A percentile compares a stretch with the other conserved stretches of the same genome.
phyloP scores from a whole-genome alignment of 2,329 filamentous ascomycete genomes.

The Madurella mycetomatis region DNA sequence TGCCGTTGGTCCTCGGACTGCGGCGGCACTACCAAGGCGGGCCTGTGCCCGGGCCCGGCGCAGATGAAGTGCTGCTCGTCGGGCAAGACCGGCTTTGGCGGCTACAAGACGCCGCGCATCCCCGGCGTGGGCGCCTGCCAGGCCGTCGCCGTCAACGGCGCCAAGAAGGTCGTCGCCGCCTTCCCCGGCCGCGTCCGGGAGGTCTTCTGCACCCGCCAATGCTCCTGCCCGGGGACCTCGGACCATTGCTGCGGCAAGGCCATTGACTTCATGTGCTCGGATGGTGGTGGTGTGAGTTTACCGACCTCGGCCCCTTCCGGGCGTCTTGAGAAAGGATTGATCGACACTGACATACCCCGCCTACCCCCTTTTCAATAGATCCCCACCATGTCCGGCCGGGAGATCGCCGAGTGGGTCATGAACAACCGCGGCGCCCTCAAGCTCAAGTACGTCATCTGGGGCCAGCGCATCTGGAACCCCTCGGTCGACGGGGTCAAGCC shows the following conservation, averaged over 20 bases:
- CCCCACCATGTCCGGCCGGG: constrained; percentile 35
- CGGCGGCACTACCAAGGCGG: constrained; percentile 27
- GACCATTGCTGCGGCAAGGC: constrained; percentile 38
- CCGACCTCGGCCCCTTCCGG: background rate
- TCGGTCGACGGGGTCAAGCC: constrained; percentile 33
- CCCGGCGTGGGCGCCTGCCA: constrained; percentile 36
- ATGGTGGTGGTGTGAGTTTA: constrained; percentile 35
- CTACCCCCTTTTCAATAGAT: constrained; percentile 25
- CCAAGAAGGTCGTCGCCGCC: constrained; percentile 33
- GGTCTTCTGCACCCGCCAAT: constrained; percentile 33
- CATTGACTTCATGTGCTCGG: constrained; percentile 37
- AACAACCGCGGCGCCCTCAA: constrained; percentile 37
- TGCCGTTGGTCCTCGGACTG: constrained; percentile 39
- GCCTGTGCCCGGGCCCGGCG: constrained; percentile 37
- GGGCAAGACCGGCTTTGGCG: constrained; percentile 31
- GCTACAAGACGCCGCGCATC: constrained; percentile 32
- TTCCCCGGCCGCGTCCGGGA: constrained; percentile 35
- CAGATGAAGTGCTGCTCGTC: constrained; percentile 38
- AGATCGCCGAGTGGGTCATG: constrained; percentile 48
- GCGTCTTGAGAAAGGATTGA: background rate
- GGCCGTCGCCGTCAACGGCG: constrained; percentile 33
- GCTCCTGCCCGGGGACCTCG: constrained; percentile 30
- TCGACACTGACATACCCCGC: background rate
- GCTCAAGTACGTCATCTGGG: constrained; percentile 49
- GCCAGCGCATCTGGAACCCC: constrained; percentile 44